These are phyloP conservation scores for Trichoderma gracile DNA, from an alignment of 2,329 filamentous ascomycete species.

Conservation along the genomic window DNA sequence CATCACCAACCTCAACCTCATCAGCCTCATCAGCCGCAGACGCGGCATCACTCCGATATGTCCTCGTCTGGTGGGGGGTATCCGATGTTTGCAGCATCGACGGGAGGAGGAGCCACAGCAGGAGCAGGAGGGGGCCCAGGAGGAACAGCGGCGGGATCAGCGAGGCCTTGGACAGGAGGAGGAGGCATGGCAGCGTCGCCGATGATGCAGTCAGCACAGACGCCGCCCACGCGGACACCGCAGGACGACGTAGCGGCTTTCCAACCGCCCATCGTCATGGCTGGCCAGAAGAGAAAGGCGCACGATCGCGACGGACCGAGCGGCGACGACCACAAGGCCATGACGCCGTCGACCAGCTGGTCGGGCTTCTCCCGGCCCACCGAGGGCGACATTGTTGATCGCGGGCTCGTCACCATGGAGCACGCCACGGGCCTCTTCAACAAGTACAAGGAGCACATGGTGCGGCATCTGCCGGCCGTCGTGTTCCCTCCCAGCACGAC, in stretches of 20 bases:
- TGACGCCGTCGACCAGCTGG: conserved; percentile 16
- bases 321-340: conserved; percentile 15
- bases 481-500: conserved; percentile 58
- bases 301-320: conserved; percentile 9
- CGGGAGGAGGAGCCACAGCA: not conserved
- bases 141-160: not conserved
- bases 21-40: not conserved
- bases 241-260: conserved; percentile 15
- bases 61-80: not conserved
- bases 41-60: conserved; percentile 1
- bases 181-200: conserved; percentile 20
- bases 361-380: conserved; percentile 28
- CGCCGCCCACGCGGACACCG: conserved; percentile 6
- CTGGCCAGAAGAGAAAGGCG: conserved; percentile 25
- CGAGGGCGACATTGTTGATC: conserved; percentile 56
- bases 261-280: conserved; percentile 26
- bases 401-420: conserved; percentile 58
- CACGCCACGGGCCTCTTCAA: conserved; percentile 57
- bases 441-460: conserved; percentile 61
- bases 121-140: not conserved
- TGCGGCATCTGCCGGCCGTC: conserved; percentile 62
- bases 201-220: conserved; percentile 18
- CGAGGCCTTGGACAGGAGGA: conserved; percentile 12
- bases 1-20: not conserved
- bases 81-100: not conserved